A percentile compares a stretch with the other conserved stretches of the same genome.
Conservation (phyloP, 345 rosid genomes). For the Adansonia digitata region DNA sequence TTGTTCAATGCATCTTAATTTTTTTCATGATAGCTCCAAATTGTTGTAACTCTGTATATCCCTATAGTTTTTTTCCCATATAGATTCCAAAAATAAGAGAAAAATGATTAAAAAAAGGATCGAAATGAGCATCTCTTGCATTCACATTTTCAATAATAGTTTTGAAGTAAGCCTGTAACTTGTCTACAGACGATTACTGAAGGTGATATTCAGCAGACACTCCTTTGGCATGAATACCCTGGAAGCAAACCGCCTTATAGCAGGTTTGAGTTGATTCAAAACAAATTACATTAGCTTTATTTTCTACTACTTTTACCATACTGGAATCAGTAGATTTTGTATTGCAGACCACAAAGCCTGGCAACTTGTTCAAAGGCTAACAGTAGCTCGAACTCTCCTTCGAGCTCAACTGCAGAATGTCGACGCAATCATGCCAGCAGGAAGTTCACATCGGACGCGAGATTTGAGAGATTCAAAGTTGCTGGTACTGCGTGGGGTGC, state of each 20-base stretch:
- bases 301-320: background rate
- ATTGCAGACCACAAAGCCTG: constrained; percentile 5
- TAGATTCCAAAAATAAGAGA: background rate
- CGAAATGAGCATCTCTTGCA: background rate
- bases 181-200: constrained; percentile 13
- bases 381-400: background rate
- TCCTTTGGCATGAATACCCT: constrained; percentile 17
- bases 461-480: background rate
- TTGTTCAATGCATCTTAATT: too few relatives aligned
- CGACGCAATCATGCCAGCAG: background rate
- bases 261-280: background rate
- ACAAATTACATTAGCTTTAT: background rate
- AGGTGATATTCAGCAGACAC: constrained; percentile 3
- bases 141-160: background rate
- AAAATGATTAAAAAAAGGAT: background rate
- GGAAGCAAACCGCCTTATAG: background rate
- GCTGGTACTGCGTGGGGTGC: background rate
- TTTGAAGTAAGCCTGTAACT: background rate
- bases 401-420: background rate
- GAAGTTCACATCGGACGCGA: background rate
- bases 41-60: background rate
- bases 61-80: too few relatives aligned
- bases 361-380: background rate
- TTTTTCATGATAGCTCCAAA: too few relatives aligned
- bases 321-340: background rate